These are phyloP conservation scores for Paracamarosporium sp. DNA, from an alignment of 2,329 filamentous ascomycete genomes.

Conservation along the genomic window DNA sequence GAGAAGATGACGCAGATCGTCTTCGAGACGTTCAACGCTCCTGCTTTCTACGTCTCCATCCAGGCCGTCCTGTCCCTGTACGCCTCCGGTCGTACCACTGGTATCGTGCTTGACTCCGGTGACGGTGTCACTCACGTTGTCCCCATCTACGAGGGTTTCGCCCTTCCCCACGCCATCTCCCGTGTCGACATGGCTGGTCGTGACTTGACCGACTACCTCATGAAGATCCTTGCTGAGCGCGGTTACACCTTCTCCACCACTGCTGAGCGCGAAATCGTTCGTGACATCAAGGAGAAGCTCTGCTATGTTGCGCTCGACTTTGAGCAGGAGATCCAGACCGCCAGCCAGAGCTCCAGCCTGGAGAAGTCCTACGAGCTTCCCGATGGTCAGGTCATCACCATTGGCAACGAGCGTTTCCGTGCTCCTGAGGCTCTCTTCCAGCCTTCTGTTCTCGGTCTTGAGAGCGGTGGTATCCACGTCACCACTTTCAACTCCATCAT, in stretches of 20 bases:
- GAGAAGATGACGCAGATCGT: slow-evolving; percentile 99
- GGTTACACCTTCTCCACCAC: slow-evolving; percentile 99
- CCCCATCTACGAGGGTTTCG: slow-evolving; percentile 99
- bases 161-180: slow-evolving; percentile 98
- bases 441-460: slow-evolving; percentile 96
- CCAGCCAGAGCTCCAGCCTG: slow-evolving; percentile 96
- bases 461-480: slow-evolving; percentile 98
- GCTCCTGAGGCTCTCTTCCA: slow-evolving; percentile 99
- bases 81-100: slow-evolving; percentile 99
- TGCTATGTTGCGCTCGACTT: slow-evolving; percentile 99
- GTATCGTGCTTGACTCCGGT: slow-evolving; percentile 99
- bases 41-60: slow-evolving; percentile 99
- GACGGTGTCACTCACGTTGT: slow-evolving; percentile 99
- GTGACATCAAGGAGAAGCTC: slow-evolving; percentile 99
- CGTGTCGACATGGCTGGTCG: slow-evolving; percentile 99
- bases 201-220: slow-evolving; percentile 99
- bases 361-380: slow-evolving; percentile 99
- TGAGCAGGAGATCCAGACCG: slow-evolving; percentile 99
- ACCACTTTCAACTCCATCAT: slow-evolving; percentile 99
- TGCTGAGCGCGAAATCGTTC: slow-evolving; percentile 99
- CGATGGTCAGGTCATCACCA: slow-evolving; percentile 99
- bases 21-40: slow-evolving; percentile 99
- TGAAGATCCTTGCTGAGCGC: slow-evolving; percentile 99
- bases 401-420: slow-evolving; percentile 99
- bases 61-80: slow-evolving; percentile 99